A percentile compares a stretch with the other conserved stretches of the same genome.
phyloP scores from a whole-genome alignment of 2,329 filamentous ascomycete genomes.

The Aureobasidium subglaciale region DNA sequence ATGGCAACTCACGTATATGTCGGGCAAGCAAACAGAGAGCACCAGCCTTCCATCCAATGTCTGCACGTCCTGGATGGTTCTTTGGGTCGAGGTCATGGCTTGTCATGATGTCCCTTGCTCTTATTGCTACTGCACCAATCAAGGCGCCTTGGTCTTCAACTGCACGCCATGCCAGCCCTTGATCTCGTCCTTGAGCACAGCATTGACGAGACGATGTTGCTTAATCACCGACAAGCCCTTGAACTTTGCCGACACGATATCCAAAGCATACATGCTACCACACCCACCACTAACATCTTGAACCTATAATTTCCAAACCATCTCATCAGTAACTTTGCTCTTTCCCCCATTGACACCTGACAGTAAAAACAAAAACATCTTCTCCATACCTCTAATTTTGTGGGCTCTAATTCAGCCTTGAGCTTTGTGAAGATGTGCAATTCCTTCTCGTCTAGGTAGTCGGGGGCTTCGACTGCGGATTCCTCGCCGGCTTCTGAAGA shows the following conservation, averaged over 20 bases:
- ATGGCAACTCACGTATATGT: neutral
- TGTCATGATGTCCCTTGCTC: too few species aligned
- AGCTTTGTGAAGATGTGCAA: slow-evolving; percentile 42
- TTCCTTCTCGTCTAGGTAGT: slow-evolving; percentile 41
- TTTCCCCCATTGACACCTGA: slow-evolving; percentile 16
- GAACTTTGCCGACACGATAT: slow-evolving; percentile 66
- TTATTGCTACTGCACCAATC: slow-evolving; percentile 10
- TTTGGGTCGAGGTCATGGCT: neutral
- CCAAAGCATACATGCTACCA: slow-evolving; percentile 80
- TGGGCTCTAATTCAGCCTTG: slow-evolving; percentile 35
- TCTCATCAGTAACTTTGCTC: neutral
- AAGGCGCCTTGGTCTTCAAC: slow-evolving; percentile 58
- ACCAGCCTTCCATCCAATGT: neutral
- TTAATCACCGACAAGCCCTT: slow-evolving; percentile 64
- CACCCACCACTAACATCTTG: slow-evolving; percentile 78
- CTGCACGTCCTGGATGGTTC: too few species aligned
- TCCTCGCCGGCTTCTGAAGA: neutral
- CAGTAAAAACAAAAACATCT: too few species aligned
- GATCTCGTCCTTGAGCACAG: slow-evolving; percentile 65
- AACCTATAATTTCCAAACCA: slow-evolving; percentile 42
- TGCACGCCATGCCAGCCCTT: slow-evolving; percentile 79
- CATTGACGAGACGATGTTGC: slow-evolving; percentile 76
- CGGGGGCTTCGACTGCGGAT: slow-evolving; percentile 32
- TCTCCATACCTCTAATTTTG: slow-evolving; percentile 37
- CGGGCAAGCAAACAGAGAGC: neutral